Evolutionary conservation across 2,329 filamentous ascomycete genomes (phyloP).

Genomic region (Fusarium pseudocircinatum): DNA sequence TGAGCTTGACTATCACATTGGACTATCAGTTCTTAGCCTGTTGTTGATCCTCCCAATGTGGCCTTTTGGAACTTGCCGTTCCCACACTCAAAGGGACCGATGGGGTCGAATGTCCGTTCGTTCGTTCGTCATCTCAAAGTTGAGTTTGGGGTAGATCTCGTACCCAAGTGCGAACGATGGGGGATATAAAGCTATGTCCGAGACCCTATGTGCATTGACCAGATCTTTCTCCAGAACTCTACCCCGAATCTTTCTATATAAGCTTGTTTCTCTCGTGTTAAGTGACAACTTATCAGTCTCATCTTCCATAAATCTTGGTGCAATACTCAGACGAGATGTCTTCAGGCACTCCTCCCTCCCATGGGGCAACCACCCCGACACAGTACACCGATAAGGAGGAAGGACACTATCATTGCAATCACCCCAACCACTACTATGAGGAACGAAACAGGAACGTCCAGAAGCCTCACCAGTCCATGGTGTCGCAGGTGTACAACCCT

Average conservation of each 20-base stretch:
- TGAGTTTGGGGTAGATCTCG: slow-evolving; percentile 24
- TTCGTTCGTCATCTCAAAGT: slow-evolving; percentile 19
- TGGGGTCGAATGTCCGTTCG: slow-evolving; percentile 13
- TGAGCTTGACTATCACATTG: neutral
- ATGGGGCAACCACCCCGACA: slow-evolving; percentile 40
- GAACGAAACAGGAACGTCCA: slow-evolving; percentile 2
- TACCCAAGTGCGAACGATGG: slow-evolving; percentile 1
- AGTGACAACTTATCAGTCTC: neutral
- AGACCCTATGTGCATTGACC: slow-evolving; percentile 11
- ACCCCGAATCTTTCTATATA: neutral
- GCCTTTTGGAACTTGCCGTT: slow-evolving; percentile 9
- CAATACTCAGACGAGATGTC: slow-evolving; percentile 27
- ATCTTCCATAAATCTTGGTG: neutral
- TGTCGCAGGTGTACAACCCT: slow-evolving; percentile 49
- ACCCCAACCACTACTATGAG: slow-evolving; percentile 29
- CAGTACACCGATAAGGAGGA: slow-evolving; percentile 39
- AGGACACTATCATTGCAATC: slow-evolving; percentile 20
- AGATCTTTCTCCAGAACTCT: slow-evolving; percentile 3
- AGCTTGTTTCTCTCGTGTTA: neutral
- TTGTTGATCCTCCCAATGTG: slow-evolving; percentile 15
- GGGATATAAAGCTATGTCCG: slow-evolving; percentile 19
- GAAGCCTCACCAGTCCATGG: slow-evolving; percentile 47
- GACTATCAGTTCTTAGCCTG: slow-evolving; percentile 9
- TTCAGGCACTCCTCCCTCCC: slow-evolving; percentile 30
- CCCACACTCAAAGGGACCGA: slow-evolving; percentile 4